phyloP scores from a whole-genome alignment of 176 grass and related monocot species.

The Aegilops speltoides region DNA sequence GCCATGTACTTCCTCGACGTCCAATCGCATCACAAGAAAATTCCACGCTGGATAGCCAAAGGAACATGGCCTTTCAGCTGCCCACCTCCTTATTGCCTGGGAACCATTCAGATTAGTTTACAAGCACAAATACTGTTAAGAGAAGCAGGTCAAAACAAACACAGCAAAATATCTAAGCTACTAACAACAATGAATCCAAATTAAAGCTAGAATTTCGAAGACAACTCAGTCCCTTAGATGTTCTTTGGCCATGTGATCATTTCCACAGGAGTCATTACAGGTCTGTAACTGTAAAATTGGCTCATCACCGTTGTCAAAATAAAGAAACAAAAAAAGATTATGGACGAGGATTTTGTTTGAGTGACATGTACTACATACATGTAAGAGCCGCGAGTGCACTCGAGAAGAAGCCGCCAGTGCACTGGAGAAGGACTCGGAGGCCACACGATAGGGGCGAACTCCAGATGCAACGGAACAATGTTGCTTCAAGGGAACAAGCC shows the following conservation, averaged over 20 bases:
- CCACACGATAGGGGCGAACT: conserved; percentile 35
- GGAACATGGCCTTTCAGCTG: conserved; percentile 25
- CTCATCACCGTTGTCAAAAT: conserved; percentile 37
- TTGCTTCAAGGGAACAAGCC: conserved; percentile 64
- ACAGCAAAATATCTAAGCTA: not conserved
- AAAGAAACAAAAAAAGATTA: not conserved
- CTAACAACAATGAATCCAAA: too few species aligned
- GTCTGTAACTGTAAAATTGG: conserved; percentile 37
- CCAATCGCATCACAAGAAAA: conserved; percentile 39
- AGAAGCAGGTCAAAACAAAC: not conserved
- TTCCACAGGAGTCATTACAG: conserved; percentile 71
- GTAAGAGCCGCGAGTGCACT: too few species aligned
- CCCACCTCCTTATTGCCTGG: not conserved
- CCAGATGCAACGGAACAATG: too few species aligned
- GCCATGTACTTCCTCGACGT: conserved; percentile 37
- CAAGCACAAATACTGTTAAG: not conserved
- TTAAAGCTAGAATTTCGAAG: not conserved
- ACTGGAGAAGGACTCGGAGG: conserved; percentile 17
- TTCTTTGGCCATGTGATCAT: conserved; percentile 70
- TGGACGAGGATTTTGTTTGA: not conserved
- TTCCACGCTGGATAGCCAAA: conserved; percentile 52
- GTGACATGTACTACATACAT: conserved; percentile 23
- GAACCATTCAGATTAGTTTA: not conserved
- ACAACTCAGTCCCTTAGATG: conserved; percentile 72
- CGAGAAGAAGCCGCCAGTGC: conserved; percentile 20